Evolutionary conservation across 2,329 filamentous ascomycete species (phyloP), one percentile per base, ranked within the genome.

Genomic region (Gaeumannomyces tritici): DNA sequence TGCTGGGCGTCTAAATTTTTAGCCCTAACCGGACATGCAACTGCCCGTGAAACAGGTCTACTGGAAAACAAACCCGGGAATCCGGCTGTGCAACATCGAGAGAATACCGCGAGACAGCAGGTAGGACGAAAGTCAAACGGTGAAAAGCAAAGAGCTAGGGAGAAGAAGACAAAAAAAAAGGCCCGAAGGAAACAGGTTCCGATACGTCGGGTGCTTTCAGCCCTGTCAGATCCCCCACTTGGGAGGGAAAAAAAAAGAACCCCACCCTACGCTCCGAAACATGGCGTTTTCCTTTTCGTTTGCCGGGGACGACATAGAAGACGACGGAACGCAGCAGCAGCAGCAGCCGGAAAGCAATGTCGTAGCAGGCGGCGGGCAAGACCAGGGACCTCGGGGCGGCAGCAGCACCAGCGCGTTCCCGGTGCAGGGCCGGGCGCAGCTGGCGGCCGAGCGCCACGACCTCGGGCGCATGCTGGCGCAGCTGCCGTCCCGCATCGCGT

Each of bases 401-500:
- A 33, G 31, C 59, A 63, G 70, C 63, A 71, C 74, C 61, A 76
- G 78, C 65, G 85, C 85, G 21, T 88, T 88, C 67, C 85, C 85
- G 6, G 80, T 88, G 28, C 75, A 80, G 59, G 85, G 85, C 63
- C 85, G 86, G 66, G 80, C 84, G 62, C 78, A 85, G 61, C 78
- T 88, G 4, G 78, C 80, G 12, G 78, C 85, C 11, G 75, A 74
- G n/a, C 72, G 71, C 59, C 85, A 88, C 71, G 72, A 76, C 62
- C 68, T 87, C 35, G 69, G 73, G 24, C 69, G 75, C 4, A 78
- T 88, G 71, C 73, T 88, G n/a, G 73, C 77, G 3, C 74, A 74
- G 62, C 79, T 93, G 57, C 90, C 90, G 0, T 89, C 88, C 62
- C 90, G 90, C 73, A 82, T 95, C 62, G 86, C 88, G 24, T 93